phyloP scores from a whole-genome alignment of 805 yeast species.

The Debaryomyces tyrocola region DNA sequence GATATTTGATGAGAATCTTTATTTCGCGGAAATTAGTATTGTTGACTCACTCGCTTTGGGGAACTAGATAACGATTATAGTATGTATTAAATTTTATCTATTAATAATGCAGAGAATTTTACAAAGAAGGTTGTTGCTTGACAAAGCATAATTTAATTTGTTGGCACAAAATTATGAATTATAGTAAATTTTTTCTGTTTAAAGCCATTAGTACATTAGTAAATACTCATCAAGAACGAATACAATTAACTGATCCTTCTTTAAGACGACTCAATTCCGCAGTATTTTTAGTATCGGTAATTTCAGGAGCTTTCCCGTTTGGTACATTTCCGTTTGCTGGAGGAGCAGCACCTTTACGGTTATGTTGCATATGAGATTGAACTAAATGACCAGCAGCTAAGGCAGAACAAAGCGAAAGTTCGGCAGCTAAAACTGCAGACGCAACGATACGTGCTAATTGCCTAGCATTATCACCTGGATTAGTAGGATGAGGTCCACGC shows the following conservation, averaged over 20 bases:
- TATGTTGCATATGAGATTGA: conserved; percentile 95
- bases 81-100: background rate
- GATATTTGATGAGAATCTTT: too few relatives aligned
- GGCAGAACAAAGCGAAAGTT: conserved; percentile 90
- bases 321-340: background rate
- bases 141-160: background rate
- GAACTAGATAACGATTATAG: background rate
- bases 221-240: conserved; percentile 46
- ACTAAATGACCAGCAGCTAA: conserved; percentile 98
- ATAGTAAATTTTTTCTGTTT: background rate
- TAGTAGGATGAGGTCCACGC: conserved; percentile 90
- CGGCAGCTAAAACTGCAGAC: conserved; percentile 93
- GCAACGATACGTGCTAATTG: conserved; percentile 92
- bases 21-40: too few relatives aligned
- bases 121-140: background rate
- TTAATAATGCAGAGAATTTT: background rate
- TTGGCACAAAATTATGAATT: background rate
- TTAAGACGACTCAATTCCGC: conserved; percentile 46
- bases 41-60: too few relatives aligned
- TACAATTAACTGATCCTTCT: conserved; percentile 77
- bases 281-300: conserved; percentile 14
- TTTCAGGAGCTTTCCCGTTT: background rate
- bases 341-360: conserved; percentile 61
- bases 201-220: background rate
- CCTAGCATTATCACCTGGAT: conserved; percentile 93